A percentile compares a stretch with the other conserved stretches of the same genome.
Evolutionary conservation across 345 rosid species (phyloP).

Genomic region (Sisymbrium altissimum): DNA sequence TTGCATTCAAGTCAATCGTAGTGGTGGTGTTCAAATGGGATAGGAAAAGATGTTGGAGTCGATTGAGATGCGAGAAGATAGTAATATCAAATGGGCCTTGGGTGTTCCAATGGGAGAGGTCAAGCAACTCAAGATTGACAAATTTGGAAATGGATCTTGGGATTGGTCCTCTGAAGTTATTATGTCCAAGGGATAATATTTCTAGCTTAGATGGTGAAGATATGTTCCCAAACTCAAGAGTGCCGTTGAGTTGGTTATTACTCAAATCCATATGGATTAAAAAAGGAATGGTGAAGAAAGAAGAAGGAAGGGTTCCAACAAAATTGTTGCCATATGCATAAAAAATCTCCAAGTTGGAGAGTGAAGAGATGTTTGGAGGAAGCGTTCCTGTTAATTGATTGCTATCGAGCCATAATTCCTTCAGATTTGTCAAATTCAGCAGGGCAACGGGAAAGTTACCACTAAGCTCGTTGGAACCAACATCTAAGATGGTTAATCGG

Average conservation of each 20-base stretch:
- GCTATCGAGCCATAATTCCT: too few species aligned
- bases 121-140: too few species aligned
- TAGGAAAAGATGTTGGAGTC: too few species aligned
- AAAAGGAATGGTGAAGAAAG: slow-evolving; percentile 1
- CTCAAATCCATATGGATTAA: not conserved
- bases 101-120: too few species aligned
- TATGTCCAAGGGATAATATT: not conserved
- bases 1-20: too few species aligned
- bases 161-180: slow-evolving; percentile 26
- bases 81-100: too few species aligned
- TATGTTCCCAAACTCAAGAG: too few species aligned
- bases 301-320: not conserved
- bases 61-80: too few species aligned
- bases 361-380: too few species aligned
- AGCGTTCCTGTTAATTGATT: too few species aligned
- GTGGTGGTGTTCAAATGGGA: too few species aligned
- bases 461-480: not conserved
- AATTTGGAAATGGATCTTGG: not conserved
- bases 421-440: not conserved
- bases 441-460: not conserved
- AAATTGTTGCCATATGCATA: not conserved
- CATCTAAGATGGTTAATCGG: not conserved
- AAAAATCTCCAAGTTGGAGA: not conserved
- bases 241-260: not conserved
- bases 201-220: not conserved